Base-by-base conservation (phyloP, 2,329 filamentous ascomycete genomes). In the Fusarium abutilonis region DNA sequence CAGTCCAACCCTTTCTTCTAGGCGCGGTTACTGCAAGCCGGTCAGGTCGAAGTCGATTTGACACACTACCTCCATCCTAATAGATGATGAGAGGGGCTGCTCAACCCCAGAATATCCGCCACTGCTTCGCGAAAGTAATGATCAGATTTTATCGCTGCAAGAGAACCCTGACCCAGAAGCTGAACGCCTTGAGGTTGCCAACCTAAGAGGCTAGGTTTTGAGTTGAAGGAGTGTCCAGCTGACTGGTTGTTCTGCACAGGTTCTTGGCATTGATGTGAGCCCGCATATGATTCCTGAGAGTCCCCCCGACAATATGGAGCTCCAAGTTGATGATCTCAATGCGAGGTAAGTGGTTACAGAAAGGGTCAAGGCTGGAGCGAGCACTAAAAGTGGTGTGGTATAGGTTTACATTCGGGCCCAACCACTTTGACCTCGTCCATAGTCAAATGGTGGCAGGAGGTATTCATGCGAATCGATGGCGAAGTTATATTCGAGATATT, bases 381-480 rank as follows among this genome's bases (percentile, higher is more conserved):
- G 21, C 7, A 40, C 60, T 70, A 40, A 66, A 21, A 11, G 23
- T 14, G 9, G 7, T 11, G 6, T 15, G 10, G 3, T 36, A 29
- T 59, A 85, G 83, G 31, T 89, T 90, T 70, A 89, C 87, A 0
- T 93, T 93, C 70, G 78, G 83, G 39, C 78, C 85, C 47, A 88
- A 87, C 71, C 80, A 88, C 52, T 97, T 96, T 78, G 91, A 97
- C 69, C 78, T 97, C 49, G 87, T 96, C 46, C 90, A 97, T 70
- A 96, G 91, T 67, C 86, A 88, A 66, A 83, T 90, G 76, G 79
- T 92, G 74, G 80, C 84, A 64, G 86, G 86, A 19, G 92, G 91
- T 0, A 90, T 96, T 68, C 83, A 93, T 70, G 78, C 81, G 54
- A 78, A 82, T 60, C 84, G 92, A 73, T 97, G 93, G 93, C 76